Evolutionary conservation across 2,329 filamentous ascomycete genomes (phyloP).

Genomic region (Exophiala lecanii-corni): DNA sequence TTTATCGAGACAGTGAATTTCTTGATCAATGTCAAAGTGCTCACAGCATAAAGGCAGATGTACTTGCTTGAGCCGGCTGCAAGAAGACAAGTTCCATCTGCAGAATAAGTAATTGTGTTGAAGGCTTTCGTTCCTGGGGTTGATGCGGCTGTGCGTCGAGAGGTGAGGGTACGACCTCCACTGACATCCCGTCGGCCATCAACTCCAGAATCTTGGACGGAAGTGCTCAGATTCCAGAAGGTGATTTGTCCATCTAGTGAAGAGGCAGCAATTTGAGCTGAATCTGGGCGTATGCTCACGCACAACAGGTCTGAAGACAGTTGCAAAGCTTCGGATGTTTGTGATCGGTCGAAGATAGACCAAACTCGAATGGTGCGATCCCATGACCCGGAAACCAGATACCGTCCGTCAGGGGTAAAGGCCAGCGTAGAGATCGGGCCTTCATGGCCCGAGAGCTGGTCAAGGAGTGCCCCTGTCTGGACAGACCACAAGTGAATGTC

Average conservation of each 20-base stretch:
- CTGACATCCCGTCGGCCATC: conserved; percentile 91
- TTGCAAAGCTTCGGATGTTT: conserved; percentile 90
- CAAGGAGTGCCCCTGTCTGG: conserved; percentile 90
- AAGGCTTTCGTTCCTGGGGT: conserved; percentile 87
- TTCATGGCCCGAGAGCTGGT: conserved; percentile 86
- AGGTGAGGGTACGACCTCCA: conserved; percentile 80
- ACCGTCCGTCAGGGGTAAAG: conserved; percentile 80
- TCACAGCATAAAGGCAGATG: conserved; percentile 94
- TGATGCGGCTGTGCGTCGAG: conserved; percentile 87
- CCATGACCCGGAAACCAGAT: conserved; percentile 90
- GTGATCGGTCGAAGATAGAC: conserved; percentile 90
- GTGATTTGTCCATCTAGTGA: conserved; percentile 90
- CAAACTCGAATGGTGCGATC: conserved; percentile 92
- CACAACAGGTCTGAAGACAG: conserved; percentile 86
- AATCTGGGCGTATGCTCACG: conserved; percentile 83
- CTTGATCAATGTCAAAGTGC: conserved; percentile 83
- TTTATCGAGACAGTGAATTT: conserved; percentile 96
- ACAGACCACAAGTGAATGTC: conserved; percentile 99
- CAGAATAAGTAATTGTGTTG: conserved; percentile 81
- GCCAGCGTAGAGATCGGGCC: conserved; percentile 84
- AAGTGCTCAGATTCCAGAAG: conserved; percentile 90
- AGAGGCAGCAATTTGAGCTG: conserved; percentile 82
- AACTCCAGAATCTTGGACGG: conserved; percentile 76
- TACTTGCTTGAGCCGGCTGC: conserved; percentile 97
- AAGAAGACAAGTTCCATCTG: conserved; percentile 83